A percentile compares a stretch with the other conserved stretches of the same genome.
These are phyloP conservation scores for Trebouxia sp. DNA, from an alignment of 139 green algal genomes.

Conservation along the genomic window DNA sequence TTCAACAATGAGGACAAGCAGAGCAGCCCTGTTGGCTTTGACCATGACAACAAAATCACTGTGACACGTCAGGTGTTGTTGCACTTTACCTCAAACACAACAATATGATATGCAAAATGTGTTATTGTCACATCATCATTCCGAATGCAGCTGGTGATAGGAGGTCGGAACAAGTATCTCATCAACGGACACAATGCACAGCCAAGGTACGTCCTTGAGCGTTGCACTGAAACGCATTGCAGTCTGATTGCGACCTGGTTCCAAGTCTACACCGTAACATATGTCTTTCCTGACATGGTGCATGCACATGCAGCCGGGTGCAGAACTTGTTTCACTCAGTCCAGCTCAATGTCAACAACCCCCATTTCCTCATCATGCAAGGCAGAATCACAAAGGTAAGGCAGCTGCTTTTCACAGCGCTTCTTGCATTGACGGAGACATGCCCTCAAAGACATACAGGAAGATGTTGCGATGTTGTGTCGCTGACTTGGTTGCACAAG, in stretches of 20 bases:
- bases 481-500: conserved; percentile 45
- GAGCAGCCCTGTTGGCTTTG: conserved; percentile 84
- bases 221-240: too few species aligned
- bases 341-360: conserved; percentile 99
- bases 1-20: conserved; percentile 93
- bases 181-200: conserved; percentile 96
- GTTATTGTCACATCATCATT: neutral
- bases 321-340: conserved; percentile 99
- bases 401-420: neutral
- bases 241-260: too few species aligned
- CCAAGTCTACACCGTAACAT: too few species aligned
- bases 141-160: conserved; percentile 87
- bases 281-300: too few species aligned
- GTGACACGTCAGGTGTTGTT: conserved; percentile 82
- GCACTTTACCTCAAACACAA: neutral
- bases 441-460: neutral
- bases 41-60: conserved; percentile 92
- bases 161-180: conserved; percentile 96
- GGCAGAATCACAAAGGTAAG: conserved; percentile 91
- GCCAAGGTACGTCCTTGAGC: conserved; percentile 58
- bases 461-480: neutral
- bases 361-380: conserved; percentile 99
- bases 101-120: neutral
- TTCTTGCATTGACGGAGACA: neutral
- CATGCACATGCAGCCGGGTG: conserved; percentile 72